Percentiles rank a stretch among this genome's conserved stretches.
Evolutionary conservation across 495 filamentous ascomycete genomes (phyloP).

Genomic region (Aspergillus nidulans): DNA sequence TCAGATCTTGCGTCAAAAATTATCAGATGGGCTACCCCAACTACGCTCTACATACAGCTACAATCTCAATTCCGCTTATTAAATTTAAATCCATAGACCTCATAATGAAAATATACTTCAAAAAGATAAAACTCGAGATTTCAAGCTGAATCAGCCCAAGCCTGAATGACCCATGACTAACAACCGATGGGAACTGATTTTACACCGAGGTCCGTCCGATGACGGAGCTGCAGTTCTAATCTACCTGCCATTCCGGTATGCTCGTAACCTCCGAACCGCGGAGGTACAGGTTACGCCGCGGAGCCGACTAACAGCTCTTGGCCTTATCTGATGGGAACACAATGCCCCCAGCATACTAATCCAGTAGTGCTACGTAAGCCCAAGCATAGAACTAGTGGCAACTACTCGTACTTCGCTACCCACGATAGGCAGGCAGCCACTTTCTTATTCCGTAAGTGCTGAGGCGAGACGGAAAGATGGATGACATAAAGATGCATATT

Average conservation of each 20-base stretch:
- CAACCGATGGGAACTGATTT: not conserved
- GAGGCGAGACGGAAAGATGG: not conserved
- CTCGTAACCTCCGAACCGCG: constrained; percentile 17
- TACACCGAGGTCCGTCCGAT: constrained; percentile 24
- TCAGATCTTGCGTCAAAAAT: not conserved
- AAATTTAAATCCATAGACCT: too few relatives aligned
- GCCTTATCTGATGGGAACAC: constrained; percentile 14
- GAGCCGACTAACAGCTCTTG: too few relatives aligned
- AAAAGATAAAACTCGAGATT: too few relatives aligned
- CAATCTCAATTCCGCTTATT: not conserved
- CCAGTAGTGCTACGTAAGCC: not conserved
- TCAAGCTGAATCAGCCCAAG: constrained; percentile 1
- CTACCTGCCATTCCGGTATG: not conserved
- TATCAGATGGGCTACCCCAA: constrained; percentile 3
- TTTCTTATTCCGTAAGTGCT: not conserved
- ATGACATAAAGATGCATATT: not conserved
- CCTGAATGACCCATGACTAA: constrained; percentile 1
- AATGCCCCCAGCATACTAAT: too few relatives aligned
- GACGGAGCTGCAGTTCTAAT: constrained; percentile 20
- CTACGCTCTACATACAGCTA: not conserved
- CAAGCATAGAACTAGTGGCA: not conserved
- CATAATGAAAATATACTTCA: too few relatives aligned
- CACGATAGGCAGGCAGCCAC: not conserved
- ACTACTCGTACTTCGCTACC: not conserved
- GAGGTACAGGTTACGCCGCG: constrained; percentile 13